phyloP scores from a whole-genome alignment of 2,329 filamentous ascomycete species.

The Calonectria crousiana region DNA sequence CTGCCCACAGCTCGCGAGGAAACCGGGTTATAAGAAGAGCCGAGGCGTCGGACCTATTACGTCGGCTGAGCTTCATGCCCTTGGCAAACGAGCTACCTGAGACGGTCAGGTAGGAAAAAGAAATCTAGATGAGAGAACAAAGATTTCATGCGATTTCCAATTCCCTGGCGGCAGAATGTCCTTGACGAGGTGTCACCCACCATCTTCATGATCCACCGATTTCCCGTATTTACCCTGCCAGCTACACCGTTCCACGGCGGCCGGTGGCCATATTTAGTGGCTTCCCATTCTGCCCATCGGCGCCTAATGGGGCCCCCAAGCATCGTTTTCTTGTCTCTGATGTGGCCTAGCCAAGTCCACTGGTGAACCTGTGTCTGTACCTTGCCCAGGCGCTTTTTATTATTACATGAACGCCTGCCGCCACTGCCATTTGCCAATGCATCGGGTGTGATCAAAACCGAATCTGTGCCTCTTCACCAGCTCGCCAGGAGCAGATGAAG shows the following conservation, averaged over 20 bases:
- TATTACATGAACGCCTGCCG: background rate
- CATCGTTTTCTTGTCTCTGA: constrained; percentile 11
- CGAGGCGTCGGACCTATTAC: constrained; percentile 21
- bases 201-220: background rate
- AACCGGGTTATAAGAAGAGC: constrained; percentile 21
- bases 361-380: background rate
- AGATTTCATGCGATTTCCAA: background rate
- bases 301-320: constrained; percentile 8
- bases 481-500: background rate
- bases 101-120: background rate
- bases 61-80: background rate
- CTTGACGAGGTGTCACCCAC: constrained; percentile 1
- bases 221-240: constrained; percentile 2
- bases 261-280: constrained; percentile 17
- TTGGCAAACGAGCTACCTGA: background rate
- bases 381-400: background rate
- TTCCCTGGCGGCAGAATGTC: constrained; percentile 5
- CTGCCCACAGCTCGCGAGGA: constrained; percentile 18
- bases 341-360: background rate
- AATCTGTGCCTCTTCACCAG: background rate
- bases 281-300: constrained; percentile 14
- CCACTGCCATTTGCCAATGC: background rate
- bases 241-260: constrained; percentile 8
- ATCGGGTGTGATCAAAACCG: background rate
- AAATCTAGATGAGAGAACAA: background rate